Conservation (phyloP, 805 yeast genomes). For the Pichia gijzeniarum region DNA sequence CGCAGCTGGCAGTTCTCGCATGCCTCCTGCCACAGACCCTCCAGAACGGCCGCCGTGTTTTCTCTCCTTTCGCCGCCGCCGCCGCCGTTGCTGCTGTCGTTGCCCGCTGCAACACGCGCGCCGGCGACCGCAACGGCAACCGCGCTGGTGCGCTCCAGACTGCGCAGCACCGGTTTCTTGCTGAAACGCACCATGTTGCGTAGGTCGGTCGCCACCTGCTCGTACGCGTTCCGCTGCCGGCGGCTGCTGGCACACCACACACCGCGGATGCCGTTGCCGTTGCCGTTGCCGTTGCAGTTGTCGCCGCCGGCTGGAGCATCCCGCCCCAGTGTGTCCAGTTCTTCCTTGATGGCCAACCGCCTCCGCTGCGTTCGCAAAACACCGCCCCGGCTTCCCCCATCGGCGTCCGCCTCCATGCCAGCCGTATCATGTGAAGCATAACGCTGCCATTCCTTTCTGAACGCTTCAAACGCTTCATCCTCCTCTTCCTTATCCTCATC, state of each 20-base stretch:
- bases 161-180: constrained; percentile 14
- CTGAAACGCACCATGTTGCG: constrained; percentile 24
- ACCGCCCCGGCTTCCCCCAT: no score
- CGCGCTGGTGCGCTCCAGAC: background rate
- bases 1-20: background rate
- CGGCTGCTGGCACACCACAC: constrained; percentile 15
- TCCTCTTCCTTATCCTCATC: no score
- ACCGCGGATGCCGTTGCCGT: no score
- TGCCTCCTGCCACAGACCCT: background rate
- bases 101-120: background rate
- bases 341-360: background rate
- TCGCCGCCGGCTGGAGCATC: constrained; percentile 13
- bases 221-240: constrained; percentile 24
- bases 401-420: no score
- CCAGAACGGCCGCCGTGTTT: no score
- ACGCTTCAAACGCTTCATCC: no score
- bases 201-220: constrained; percentile 25
- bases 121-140: background rate
- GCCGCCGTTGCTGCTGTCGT: no score
- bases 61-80: no score
- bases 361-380: background rate
- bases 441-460: no score
- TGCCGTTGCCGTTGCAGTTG: no score
- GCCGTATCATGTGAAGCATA: no score
- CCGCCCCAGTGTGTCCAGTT: background rate